Conservation (phyloP, 2,329 filamentous ascomycete genomes). For the Fusarium incarnatum region DNA sequence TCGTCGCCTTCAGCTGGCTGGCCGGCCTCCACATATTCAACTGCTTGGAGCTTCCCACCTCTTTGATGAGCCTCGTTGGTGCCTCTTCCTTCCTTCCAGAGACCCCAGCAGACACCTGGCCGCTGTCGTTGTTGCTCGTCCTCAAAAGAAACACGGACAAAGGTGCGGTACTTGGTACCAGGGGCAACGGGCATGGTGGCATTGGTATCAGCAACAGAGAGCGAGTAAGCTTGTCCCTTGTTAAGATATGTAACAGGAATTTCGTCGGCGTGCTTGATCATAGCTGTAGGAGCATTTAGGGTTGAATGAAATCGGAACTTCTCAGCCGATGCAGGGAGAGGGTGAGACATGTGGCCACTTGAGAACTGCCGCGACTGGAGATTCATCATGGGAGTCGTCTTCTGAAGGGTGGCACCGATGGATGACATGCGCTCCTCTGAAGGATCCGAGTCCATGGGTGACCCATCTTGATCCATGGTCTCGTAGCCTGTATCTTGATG, state of each 20-base stretch:
- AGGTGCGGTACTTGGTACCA: slow-evolving; percentile 84
- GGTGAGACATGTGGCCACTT: slow-evolving; percentile 58
- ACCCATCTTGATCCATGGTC: slow-evolving; percentile 79
- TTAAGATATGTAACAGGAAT: slow-evolving; percentile 98
- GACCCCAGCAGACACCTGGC: slow-evolving; percentile 83
- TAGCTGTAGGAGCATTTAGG: slow-evolving; percentile 93
- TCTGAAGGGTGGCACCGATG: slow-evolving; percentile 71
- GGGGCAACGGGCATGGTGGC: slow-evolving; percentile 68
- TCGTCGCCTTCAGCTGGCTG: slow-evolving; percentile 71
- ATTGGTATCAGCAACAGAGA: slow-evolving; percentile 83
- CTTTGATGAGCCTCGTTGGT: slow-evolving; percentile 94
- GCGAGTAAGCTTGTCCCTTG: slow-evolving; percentile 93
- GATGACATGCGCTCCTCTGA: slow-evolving; percentile 64
- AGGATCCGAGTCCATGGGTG: slow-evolving; percentile 70
- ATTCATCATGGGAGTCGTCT: slow-evolving; percentile 68
- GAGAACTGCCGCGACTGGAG: slow-evolving; percentile 65
- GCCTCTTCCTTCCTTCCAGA: slow-evolving; percentile 97
- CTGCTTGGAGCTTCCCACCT: slow-evolving; percentile 90
- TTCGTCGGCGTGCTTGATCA: slow-evolving; percentile 90
- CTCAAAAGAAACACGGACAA: slow-evolving; percentile 95
- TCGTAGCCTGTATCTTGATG: slow-evolving; percentile 86
- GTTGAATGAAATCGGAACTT: slow-evolving; percentile 92
- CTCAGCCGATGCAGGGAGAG: slow-evolving; percentile 67
- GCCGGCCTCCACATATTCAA: slow-evolving; percentile 85
- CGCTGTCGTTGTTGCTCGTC: slow-evolving; percentile 92